These are phyloP conservation scores for Exophiala sp. DNA, from an alignment of 2,329 filamentous ascomycete genomes.

Conservation along the genomic window DNA sequence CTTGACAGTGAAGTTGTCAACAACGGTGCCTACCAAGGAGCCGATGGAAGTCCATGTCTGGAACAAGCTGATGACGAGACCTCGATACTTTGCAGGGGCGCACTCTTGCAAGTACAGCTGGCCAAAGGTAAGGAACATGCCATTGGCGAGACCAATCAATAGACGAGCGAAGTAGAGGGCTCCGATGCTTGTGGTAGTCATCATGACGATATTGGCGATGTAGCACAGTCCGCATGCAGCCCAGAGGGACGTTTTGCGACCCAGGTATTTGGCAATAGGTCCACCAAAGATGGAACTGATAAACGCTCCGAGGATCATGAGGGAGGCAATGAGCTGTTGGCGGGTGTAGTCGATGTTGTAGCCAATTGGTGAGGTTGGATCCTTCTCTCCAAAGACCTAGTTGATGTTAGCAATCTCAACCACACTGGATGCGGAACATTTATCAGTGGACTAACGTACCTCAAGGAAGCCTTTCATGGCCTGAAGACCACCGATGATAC, in stretches of 20 bases:
- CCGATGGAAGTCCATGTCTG: constrained; percentile 48
- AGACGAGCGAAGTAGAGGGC: constrained; percentile 55
- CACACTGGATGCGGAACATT: background rate
- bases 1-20: constrained; percentile 46
- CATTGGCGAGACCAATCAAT: constrained; percentile 55
- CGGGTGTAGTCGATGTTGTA: constrained; percentile 38
- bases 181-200: constrained; percentile 52
- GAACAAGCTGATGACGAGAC: constrained; percentile 48
- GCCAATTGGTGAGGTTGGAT: constrained; percentile 29
- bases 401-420: constrained; percentile 11
- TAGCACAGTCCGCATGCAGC: constrained; percentile 49
- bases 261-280: constrained; percentile 40
- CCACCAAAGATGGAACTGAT: constrained; percentile 38
- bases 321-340: constrained; percentile 45
- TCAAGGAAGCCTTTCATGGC: constrained; percentile 33
- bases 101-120: constrained; percentile 52
- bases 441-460: constrained; percentile 7
- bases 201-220: constrained; percentile 56
- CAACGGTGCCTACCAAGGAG: constrained; percentile 42
- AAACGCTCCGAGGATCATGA: constrained; percentile 48
- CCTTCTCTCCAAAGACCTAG: constrained; percentile 29
- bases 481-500: constrained; percentile 33
- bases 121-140: constrained; percentile 56
- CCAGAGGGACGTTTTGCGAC: constrained; percentile 46
- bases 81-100: constrained; percentile 50